Evolutionary conservation across 2,329 filamentous ascomycete genomes (phyloP), one percentile per base, ranked within the genome.

Genomic region (Ceratocystis diversiconidia): DNA sequence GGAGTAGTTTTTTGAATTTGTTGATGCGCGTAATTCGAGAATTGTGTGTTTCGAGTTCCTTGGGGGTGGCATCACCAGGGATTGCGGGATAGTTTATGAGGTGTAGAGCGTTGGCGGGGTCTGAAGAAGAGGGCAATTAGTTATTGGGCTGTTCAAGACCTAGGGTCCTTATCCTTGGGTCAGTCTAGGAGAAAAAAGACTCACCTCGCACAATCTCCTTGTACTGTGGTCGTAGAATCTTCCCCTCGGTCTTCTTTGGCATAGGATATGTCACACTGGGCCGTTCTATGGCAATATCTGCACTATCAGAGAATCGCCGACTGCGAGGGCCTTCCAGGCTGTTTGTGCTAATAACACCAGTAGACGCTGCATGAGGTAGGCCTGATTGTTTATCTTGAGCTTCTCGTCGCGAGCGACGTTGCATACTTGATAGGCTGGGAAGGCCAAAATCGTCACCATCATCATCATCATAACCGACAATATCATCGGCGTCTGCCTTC

Each of bases 1-100:
- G 94, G 5, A 99, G 80, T 63, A 99, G 89, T 71, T 88, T 88
- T 76, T 99, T 99, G 78, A 99, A 99, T 73, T 97, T 97, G 77
- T 99, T 96, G 74, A 99, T 99, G 69, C 94, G 86, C 5, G 89
- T 88, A 71, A 96, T 94, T 68, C 90, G 85, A 57, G 92, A 88
- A 66, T 89, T 92, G 73, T 95, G 86, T 12, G 86, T 87, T 72
- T 97, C 92, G 19, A 87, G 79, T 73, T 96, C 90, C 73, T 95
- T 97, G 1, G 86, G 81, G 0, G 85, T 83, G 1, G 92, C 90
- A 72, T 88, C 87, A 30, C 82, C 76, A 10, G 90, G 85, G 59
- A 89, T 79, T 0, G 89, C 78, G 5, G 91, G 86, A 75, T 99
- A 92, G 71, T 89, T 89, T 71, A 99, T 97, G 6, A 99, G 83